Evolutionary conservation across 208 protist species (phyloP).

Genomic region (Acanthamoeba lenticulata): DNA sequence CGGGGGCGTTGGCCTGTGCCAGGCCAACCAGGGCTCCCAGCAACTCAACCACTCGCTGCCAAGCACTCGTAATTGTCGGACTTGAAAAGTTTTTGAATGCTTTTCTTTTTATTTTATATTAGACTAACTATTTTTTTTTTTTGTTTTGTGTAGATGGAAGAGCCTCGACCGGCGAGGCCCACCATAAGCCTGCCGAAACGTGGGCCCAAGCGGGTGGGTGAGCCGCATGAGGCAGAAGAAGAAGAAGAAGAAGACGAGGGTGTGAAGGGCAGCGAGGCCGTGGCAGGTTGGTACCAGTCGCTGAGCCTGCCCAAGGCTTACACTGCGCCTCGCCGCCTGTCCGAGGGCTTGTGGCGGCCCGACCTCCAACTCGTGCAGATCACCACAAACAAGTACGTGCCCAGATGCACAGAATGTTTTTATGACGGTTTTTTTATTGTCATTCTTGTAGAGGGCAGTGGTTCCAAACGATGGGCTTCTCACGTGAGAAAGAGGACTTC

Average conservation of each 20-base stretch:
- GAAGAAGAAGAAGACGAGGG: not conserved
- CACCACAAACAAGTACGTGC: not conserved
- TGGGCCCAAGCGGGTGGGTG: not conserved
- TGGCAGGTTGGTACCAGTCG: not conserved
- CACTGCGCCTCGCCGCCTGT: not conserved
- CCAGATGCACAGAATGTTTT: too few relatives aligned
- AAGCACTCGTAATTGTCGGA: too few relatives aligned
- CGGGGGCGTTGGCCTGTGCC: too few relatives aligned
- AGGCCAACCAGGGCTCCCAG: too few relatives aligned
- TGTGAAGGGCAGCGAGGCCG: not conserved
- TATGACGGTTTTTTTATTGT: not conserved
- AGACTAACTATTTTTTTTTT: too few relatives aligned
- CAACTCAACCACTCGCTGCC: too few relatives aligned
- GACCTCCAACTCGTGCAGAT: not conserved
- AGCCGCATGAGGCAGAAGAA: not conserved
- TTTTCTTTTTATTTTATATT: too few relatives aligned
- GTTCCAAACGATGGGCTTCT: constrained; percentile 7
- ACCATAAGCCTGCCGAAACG: not conserved
- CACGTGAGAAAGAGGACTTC: not conserved
- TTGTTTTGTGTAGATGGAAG: too few relatives aligned
- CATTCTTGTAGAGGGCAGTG: not conserved
- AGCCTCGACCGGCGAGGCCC: not conserved
- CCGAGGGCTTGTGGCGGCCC: constrained; percentile 7
- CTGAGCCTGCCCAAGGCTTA: not conserved
- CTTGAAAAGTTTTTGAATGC: too few relatives aligned